Percentiles rank a stretch among this genome's conserved stretches.
Evolutionary conservation across 108 stramenopile species (phyloP).

Genomic region (Nitzschia palea): DNA sequence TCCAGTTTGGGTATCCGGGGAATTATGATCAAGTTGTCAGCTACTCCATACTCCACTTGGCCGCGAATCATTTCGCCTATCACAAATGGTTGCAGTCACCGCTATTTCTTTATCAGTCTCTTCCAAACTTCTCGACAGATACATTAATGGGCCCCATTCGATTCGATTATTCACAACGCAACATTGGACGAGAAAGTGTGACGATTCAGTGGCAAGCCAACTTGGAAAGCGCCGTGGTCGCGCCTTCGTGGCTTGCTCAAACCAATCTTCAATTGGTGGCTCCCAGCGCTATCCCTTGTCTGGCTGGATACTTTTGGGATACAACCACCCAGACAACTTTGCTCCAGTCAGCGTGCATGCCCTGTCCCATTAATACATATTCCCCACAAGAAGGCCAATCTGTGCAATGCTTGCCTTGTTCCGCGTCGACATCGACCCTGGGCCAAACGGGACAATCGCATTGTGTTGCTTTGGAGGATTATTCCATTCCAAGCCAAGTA

Average conservation of each 20-base stretch:
- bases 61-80: no score
- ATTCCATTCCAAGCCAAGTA: no score
- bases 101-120: no score
- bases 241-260: not conserved
- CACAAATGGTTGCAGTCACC: no score
- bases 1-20: no score
- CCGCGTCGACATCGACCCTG: not conserved
- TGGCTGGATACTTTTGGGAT: not conserved
- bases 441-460: not conserved
- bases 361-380: not conserved
- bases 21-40: no score
- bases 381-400: not conserved
- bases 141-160: no score
- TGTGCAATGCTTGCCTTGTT: not conserved
- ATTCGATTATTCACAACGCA: no score
- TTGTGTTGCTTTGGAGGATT: not conserved
- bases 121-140: no score
- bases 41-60: no score
- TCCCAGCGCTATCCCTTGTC: not conserved
- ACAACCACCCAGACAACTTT: not conserved
- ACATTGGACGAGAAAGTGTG: no score
- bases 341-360: not conserved
- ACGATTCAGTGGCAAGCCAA: no score
- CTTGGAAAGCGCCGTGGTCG: not conserved
- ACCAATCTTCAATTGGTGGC: not conserved